Evolutionary conservation across 768 basidiomycete genomes (phyloP), one percentile per base, ranked within the genome.

Genomic region (Xerocomus brunneocitrinus): DNA sequence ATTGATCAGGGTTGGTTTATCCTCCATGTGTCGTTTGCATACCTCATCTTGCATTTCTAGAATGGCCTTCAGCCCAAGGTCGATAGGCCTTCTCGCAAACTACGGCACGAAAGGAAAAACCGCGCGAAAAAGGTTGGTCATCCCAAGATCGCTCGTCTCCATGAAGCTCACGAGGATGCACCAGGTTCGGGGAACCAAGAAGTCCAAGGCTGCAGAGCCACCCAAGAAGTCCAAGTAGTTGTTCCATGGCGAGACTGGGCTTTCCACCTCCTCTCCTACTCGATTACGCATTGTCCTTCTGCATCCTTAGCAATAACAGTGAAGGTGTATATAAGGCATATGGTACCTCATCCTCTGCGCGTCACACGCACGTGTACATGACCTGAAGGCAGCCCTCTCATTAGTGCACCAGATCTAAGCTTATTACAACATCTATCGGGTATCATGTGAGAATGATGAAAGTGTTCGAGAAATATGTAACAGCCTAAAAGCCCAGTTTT

Each of bases 71-170:
- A 64, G 32, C 54, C 79, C 58, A 97, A 98, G 78, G 85, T 87
- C 58, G 90, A 92, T 40, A 92, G 87, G 74, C 78, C 95, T 50
- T 93, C 92, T 60, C 89, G 97, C 68, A 98, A 98, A 74, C 85
- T 98, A 74, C 88, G 97, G 75, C 98, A 98, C 80, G 95, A 98
- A 80, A 85, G 97, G 67, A 99, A 99, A 84, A 99, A 99, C 78
- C 87, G 95, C 71, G 83, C 89, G 58, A 99, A 99, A 89, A 98
- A 98, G 87, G 95, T 92, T 44, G n/a, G 74, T 63, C 47, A 12
- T 30, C 27, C 19, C 55, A 36, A 27, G 22, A 25, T 48, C 25
- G 36, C 55, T 38, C 12, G 24, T 19, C 43, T 14, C 51, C 22
- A 50, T 45, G 5, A 34, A 13, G 39, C 59, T 64, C 48, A 62